phyloP scores from a whole-genome alignment of 768 basidiomycete species.

The Leccinum ochraceum region DNA sequence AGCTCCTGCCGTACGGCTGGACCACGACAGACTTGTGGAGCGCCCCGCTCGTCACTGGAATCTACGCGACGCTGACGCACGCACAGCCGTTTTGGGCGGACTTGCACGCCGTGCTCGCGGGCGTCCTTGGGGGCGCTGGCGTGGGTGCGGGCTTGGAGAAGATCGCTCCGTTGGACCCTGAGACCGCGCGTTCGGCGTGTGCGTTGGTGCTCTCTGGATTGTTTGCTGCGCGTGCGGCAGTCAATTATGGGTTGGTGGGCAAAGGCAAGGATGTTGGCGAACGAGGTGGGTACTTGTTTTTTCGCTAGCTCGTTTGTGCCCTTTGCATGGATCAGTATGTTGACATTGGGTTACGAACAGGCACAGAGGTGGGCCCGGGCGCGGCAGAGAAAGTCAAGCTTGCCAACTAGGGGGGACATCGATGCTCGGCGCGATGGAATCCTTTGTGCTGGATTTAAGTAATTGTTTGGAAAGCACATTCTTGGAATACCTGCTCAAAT shows the following conservation, averaged over 20 bases:
- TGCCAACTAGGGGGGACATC: not conserved
- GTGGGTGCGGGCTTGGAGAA: constrained; percentile 19
- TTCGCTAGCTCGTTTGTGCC: no score
- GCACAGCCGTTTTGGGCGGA: constrained; percentile 85
- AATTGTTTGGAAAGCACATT: constrained; percentile 10
- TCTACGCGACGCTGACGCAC: constrained; percentile 84
- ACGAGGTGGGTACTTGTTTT: constrained; percentile 15
- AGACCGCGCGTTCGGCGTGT: constrained; percentile 71
- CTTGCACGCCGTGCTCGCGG: constrained; percentile 48
- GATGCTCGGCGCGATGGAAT: constrained; percentile 12
- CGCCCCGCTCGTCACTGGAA: constrained; percentile 72
- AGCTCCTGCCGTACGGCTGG: constrained; percentile 85
- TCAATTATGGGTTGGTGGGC: constrained; percentile 50
- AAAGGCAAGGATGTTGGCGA: constrained; percentile 13
- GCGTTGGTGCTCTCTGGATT: constrained; percentile 61
- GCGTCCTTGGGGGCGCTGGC: constrained; percentile 39
- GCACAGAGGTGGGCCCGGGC: constrained; percentile 13
- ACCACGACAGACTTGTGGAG: constrained; percentile 83
- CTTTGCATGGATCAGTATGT: not conserved
- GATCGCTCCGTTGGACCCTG: constrained; percentile 55
- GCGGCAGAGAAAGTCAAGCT: not conserved
- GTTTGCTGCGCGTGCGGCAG: constrained; percentile 64
- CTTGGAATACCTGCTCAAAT: not conserved
- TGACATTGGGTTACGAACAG: constrained; percentile 5
- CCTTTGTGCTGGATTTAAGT: not conserved